Evolutionary conservation across 2,329 filamentous ascomycete species (phyloP).

Genomic region (Chaetomiaceae sp.): DNA sequence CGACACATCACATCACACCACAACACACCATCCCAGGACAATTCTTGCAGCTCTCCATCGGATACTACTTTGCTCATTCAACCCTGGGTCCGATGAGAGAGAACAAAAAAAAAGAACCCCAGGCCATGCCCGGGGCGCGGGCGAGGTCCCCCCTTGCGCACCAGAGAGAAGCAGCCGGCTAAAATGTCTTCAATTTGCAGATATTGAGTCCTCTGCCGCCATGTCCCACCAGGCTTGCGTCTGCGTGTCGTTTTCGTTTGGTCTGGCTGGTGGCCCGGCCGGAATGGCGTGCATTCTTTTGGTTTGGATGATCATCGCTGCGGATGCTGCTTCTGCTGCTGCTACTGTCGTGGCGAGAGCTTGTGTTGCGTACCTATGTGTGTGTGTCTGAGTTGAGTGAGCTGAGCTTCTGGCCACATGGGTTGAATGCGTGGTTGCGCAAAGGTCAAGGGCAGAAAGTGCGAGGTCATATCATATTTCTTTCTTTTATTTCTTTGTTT

Average conservation of each 20-base stretch:
- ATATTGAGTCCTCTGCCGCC: slow-evolving; percentile 22
- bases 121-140: neutral
- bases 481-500: neutral
- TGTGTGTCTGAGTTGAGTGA: no score
- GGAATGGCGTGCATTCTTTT: slow-evolving; percentile 7
- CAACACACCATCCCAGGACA: neutral
- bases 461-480: neutral
- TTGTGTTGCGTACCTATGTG: no score
- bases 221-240: slow-evolving; percentile 9
- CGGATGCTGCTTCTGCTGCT: no score
- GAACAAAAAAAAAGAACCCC: neutral
- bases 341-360: neutral
- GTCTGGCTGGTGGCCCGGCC: neutral
- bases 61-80: neutral
- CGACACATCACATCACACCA: neutral
- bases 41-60: neutral
- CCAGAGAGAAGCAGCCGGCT: slow-evolving; percentile 19
- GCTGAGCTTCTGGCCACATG: no score
- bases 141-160: neutral
- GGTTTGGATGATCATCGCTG: neutral
- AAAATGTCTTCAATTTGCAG: slow-evolving; percentile 25
- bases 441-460: neutral
- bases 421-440: no score
- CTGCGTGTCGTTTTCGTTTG: neutral
- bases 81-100: neutral